Conservation (phyloP, 1,284 basidiomycete species). For the Phylloporus gajari region DNA sequence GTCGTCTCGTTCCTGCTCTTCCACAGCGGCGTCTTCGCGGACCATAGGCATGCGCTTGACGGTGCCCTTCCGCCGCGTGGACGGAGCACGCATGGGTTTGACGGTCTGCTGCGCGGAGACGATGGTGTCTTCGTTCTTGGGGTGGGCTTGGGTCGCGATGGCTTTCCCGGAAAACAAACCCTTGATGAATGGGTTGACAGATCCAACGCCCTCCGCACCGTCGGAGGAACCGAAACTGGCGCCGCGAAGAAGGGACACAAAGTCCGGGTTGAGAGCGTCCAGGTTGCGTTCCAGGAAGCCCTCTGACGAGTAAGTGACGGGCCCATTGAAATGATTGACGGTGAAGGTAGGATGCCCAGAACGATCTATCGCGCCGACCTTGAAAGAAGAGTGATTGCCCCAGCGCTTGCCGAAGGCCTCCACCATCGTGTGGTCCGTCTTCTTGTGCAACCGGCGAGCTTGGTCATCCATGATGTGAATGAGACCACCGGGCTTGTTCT, state of each 20-base stretch:
- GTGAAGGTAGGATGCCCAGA: constrained; percentile 90
- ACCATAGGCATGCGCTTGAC: constrained; percentile 71
- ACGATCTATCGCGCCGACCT: constrained; percentile 78
- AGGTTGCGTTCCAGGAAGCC: constrained; percentile 90
- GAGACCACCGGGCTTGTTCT: constrained; percentile 89
- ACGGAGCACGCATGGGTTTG: constrained; percentile 92
- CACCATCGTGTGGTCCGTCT: constrained; percentile 94
- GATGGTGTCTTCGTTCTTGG: constrained; percentile 92
- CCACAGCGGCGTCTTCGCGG: constrained; percentile 59
- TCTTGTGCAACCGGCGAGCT: constrained; percentile 85
- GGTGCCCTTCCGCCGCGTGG: constrained; percentile 82
- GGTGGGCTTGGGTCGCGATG: constrained; percentile 90
- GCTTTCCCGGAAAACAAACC: constrained; percentile 89
- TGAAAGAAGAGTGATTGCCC: constrained; percentile 93
- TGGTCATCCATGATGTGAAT: constrained; percentile 99
- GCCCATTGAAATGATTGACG: constrained; percentile 90
- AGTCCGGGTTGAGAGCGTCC: constrained; percentile 92
- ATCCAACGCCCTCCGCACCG: constrained; percentile 73
- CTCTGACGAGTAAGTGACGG: constrained; percentile 92
- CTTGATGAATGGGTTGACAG: constrained; percentile 90
- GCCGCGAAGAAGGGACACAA: constrained; percentile 88
- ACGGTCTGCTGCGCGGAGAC: constrained; percentile 93
- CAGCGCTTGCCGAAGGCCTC: constrained; percentile 95
- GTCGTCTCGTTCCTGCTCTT: constrained; percentile 66
- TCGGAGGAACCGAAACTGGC: constrained; percentile 51